Evolutionary conservation across 176 grass and related monocot species (phyloP).

Genomic region (Zoysia pacifica): DNA sequence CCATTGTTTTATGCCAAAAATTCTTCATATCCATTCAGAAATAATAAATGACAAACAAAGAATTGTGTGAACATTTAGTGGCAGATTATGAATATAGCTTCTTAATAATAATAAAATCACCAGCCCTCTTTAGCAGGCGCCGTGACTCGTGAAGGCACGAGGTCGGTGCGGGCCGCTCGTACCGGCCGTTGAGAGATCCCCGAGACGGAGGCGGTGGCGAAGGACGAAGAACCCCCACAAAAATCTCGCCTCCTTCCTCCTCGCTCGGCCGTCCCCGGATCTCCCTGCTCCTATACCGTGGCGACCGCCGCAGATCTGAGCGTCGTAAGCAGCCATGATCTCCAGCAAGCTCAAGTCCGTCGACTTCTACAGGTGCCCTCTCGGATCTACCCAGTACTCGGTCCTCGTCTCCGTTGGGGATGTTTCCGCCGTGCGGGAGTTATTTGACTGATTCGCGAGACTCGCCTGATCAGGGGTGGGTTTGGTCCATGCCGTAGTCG

Average conservation of each 20-base stretch:
- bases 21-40: too few relatives aligned
- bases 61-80: too few relatives aligned
- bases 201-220: neutral
- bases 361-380: slow-evolving; percentile 87
- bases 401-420: neutral
- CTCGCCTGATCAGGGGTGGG: neutral
- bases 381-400: neutral
- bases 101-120: too few relatives aligned
- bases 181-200: slow-evolving; percentile 41
- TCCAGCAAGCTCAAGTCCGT: slow-evolving; percentile 97
- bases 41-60: too few relatives aligned
- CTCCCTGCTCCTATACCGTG: neutral
- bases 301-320: slow-evolving; percentile 27
- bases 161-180: too few relatives aligned
- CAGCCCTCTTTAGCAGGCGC: too few relatives aligned
- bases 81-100: too few relatives aligned
- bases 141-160: slow-evolving; percentile 6
- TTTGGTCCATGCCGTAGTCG: neutral
- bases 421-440: neutral
- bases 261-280: slow-evolving; percentile 13
- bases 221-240: slow-evolving; percentile 21
- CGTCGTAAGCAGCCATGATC: slow-evolving; percentile 62
- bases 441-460: neutral
- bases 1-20: too few relatives aligned
- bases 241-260: slow-evolving; percentile 30